These are phyloP conservation scores for Diaporthe ilicicola DNA, from an alignment of 2,329 filamentous ascomycete genomes.

Conservation along the genomic window DNA sequence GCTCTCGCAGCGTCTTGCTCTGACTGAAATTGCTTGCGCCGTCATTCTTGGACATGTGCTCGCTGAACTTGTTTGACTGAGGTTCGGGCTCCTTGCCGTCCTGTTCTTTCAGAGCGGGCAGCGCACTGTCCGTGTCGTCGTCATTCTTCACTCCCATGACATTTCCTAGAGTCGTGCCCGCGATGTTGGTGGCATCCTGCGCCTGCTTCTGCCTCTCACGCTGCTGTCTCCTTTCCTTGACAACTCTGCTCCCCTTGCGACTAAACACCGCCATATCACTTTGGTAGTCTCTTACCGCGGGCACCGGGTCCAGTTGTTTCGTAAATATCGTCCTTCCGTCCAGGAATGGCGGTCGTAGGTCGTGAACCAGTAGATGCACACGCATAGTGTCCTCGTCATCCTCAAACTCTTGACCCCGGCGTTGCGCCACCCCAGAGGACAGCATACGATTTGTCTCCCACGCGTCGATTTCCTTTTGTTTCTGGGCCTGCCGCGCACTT, in stretches of 20 bases:
- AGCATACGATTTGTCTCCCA: constrained; percentile 99
- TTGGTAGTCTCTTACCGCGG: constrained; percentile 90
- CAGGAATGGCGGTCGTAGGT: constrained; percentile 91
- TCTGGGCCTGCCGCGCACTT: constrained; percentile 80
- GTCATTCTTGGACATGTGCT: constrained; percentile 88
- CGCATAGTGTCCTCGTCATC: constrained; percentile 91
- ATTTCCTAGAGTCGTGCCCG: constrained; percentile 91
- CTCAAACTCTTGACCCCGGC: constrained; percentile 82
- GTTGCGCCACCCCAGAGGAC: constrained; percentile 92
- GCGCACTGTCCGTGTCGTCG: constrained; percentile 90
- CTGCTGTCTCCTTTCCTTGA: constrained; percentile 89
- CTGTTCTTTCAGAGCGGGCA: constrained; percentile 77
- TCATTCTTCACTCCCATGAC: constrained; percentile 96
- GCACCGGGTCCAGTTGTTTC: constrained; percentile 94
- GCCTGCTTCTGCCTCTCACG: constrained; percentile 94
- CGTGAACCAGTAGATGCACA: constrained; percentile 91
- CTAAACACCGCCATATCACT: constrained; percentile 99
- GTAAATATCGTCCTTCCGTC: constrained; percentile 97
- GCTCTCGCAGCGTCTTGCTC: constrained; percentile 88
- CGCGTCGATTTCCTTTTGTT: constrained; percentile 93
- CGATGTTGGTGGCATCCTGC: constrained; percentile 91
- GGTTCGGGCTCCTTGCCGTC: constrained; percentile 52
- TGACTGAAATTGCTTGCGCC: constrained; percentile 92
- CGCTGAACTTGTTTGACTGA: constrained; percentile 77
- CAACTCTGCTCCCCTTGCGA: constrained; percentile 91